Base-by-base conservation (phyloP, 2,329 filamentous ascomycete species). In the Stagonosporopsis chrysanthemi region DNA sequence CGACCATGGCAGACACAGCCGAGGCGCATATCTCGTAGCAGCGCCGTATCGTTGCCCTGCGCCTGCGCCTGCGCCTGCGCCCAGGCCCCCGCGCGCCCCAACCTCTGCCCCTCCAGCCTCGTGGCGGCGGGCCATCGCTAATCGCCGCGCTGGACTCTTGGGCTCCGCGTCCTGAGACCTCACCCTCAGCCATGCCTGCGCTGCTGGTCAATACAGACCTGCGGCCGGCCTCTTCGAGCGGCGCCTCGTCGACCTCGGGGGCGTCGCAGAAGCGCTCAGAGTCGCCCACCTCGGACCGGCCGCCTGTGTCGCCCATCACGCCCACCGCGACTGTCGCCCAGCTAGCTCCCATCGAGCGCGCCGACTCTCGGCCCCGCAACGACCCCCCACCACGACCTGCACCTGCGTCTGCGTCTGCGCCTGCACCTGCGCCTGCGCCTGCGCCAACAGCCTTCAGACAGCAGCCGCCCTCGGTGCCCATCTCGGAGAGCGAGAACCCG, bases 401-500 rank as follows among this genome's bases (percentile, higher is more conserved):
- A 7, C 45, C 44, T 49, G 49, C 47, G 8, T 19, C 40, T 47
- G 42, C 52, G 31, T 40, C 48, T 31, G 42, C 42, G 36, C n/a
- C 36, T 44, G 59, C 28, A 6, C 28, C 48, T 43, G 44, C 31
- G 17, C 22, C 31, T 28, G 29, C 39, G n/a, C 49, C 49, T 24
- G 36, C 42, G 23, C 53, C 53, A 4, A 51, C 71, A 14, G 68
- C 70, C 41, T 80, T 79, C 66, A 79, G 77, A 29, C 70, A 74
- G 14, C 77, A 75, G 55, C 80, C 80, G 24, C 68, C 77, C 23
- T 74, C 79, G 17, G 70, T 78, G 40, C 77, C 81, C 7, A 82
- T 83, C 64, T 77, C 77, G 19, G 77, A 79, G 64, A 78, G 76
- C 58, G 78, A 82, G 47, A 96, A 96, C 71, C 88, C 91, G 7